Base-by-base conservation (phyloP, 2,329 filamentous ascomycete genomes). In the Lasiodiplodia citricola region DNA sequence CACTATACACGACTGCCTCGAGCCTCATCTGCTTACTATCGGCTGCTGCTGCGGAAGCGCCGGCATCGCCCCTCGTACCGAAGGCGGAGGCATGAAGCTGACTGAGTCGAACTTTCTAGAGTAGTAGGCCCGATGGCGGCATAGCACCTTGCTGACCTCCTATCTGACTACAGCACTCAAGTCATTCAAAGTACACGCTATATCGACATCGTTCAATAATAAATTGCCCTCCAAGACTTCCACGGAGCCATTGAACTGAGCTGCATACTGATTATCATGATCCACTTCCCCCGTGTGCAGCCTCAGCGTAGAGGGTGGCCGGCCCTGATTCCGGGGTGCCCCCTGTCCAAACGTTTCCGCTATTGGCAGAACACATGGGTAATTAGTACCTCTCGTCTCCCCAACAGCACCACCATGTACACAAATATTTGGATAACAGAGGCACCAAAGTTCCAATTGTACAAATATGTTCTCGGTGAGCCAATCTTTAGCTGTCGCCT, bases 61-160 rank as follows among this genome's bases (percentile, higher is more conserved):
- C 18, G 16, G 23, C n/a, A n/a, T 25, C 10, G 21, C 50, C 7
- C 10, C 41, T 44, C 16, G 38, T 10, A 50, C 41, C 44, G 41
- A 64, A 37, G 21, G n/a, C 60, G n/a, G 47, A 52, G 25, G 16
- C 18, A 38, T 52, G 13, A 41, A 37, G 60, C 60, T 64, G 28
- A 52, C 47, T 21, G 47, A 64, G 28, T 47, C 11, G 41, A 64
- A 51, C 28, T n/a, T 51, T 64, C 60, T 52, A 64, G 60, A 64
- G 31, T 8, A 35, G 60, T 52, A 51, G 44, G 47, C 25, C 60
- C 28, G 60, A 64, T 64, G 60, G 14, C 51, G 44, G 21, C 44
- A 21, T 47, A 47, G 8, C 44, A 21, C 5, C n/a, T 21, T 47
- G 44, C 8, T 21, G 44, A 47, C 44, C 44, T n/a, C 44, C 18